Evolutionary conservation across 805 yeast species (phyloP).

Genomic region (Blastobotrys robertii): DNA sequence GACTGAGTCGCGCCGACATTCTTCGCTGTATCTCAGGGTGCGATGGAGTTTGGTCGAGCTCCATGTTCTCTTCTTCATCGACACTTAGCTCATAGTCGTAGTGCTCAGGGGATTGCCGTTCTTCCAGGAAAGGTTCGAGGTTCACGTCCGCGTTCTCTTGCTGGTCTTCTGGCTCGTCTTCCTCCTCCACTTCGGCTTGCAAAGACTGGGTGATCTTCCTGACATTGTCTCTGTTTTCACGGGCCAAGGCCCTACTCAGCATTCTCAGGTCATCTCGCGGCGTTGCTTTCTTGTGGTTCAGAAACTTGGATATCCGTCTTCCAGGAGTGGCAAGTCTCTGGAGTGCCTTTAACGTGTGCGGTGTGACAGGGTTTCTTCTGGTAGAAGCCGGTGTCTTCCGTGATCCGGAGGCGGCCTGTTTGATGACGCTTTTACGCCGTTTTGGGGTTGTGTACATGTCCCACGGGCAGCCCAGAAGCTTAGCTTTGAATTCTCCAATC

Average conservation of each 20-base stretch:
- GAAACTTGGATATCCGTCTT: slow-evolving; percentile 7
- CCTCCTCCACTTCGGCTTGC: slow-evolving; percentile 3
- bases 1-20: too few relatives aligned
- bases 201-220: not conserved
- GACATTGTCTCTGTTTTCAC: slow-evolving; percentile 4
- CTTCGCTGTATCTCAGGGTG: not conserved
- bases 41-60: not conserved
- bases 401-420: too few relatives aligned
- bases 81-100: not conserved
- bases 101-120: not conserved
- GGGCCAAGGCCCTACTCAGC: slow-evolving; percentile 16
- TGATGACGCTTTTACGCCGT: too few relatives aligned
- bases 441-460: too few relatives aligned
- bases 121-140: not conserved
- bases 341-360: slow-evolving; percentile 10
- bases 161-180: not conserved
- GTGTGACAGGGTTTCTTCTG: slow-evolving; percentile 9
- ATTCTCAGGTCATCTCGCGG: slow-evolving; percentile 14
- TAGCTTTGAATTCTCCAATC: too few relatives aligned
- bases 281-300: slow-evolving; percentile 4
- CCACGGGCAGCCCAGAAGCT: too few relatives aligned
- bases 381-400: not conserved
- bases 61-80: not conserved
- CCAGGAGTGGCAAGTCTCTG: slow-evolving; percentile 13
- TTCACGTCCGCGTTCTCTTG: not conserved